phyloP scores from a whole-genome alignment of 345 rosid genomes.

The Populus deltoides region DNA sequence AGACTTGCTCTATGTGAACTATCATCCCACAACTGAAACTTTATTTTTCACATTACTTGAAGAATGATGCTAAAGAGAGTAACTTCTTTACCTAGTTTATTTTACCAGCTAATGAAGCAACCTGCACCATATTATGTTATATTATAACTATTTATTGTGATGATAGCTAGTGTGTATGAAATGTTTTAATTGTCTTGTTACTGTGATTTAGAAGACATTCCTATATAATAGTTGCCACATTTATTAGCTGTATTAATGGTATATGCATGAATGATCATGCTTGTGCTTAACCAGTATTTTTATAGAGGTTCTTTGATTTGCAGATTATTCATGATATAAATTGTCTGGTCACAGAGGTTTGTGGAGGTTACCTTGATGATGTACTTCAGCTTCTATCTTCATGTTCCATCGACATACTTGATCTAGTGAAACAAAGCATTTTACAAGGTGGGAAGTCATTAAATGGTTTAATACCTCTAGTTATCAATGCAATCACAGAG shows the following conservation, averaged over 20 bases:
- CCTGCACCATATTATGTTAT: not conserved
- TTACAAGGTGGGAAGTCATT: conserved; percentile 60
- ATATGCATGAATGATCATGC: not conserved
- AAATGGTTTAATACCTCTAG: conserved; percentile 51
- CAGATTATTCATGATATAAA: conserved; percentile 87
- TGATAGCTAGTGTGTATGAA: not conserved
- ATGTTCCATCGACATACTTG: conserved; percentile 62
- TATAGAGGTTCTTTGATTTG: conserved; percentile 26
- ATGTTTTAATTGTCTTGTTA: not conserved
- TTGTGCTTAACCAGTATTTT: conserved; percentile 9
- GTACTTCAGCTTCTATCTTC: conserved; percentile 61
- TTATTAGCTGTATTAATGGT: not conserved
- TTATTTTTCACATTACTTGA: not conserved
- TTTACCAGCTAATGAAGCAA: not conserved
- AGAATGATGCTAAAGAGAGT: not conserved
- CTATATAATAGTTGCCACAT: not conserved
- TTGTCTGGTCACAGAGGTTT: conserved; percentile 57
- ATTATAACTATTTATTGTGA: not conserved
- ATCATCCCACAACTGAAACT: not conserved
- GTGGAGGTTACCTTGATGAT: conserved; percentile 61
- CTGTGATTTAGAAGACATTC: not conserved
- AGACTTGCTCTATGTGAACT: not conserved
- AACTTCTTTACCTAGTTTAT: not conserved
- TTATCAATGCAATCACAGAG: conserved; percentile 53
- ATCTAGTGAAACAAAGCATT: conserved; percentile 76